A percentile compares a stretch with the other conserved stretches of the same genome.
These are phyloP conservation scores for Xerophyta viscosa DNA, from an alignment of 106 monocot species.

Conservation along the genomic window DNA sequence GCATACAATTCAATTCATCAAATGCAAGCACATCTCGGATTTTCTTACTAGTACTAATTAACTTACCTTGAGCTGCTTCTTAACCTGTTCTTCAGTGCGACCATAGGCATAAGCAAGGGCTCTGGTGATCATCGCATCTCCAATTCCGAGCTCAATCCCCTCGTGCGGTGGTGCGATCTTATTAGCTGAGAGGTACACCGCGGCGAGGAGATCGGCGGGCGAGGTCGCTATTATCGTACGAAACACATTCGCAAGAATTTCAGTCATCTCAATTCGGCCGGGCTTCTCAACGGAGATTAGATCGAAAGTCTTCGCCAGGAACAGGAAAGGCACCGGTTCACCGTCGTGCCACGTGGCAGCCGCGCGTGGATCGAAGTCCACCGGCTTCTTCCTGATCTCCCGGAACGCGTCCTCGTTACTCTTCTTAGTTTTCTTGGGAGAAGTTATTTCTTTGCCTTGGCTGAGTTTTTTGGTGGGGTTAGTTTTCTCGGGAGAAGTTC, in stretches of 20 bases:
- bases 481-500: background rate
- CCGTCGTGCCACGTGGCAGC: conserved; percentile 70
- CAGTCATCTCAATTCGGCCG: conserved; percentile 72
- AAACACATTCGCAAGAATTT: conserved; percentile 84
- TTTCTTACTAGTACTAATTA: too few species aligned
- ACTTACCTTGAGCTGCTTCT: conserved; percentile 72
- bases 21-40: too few species aligned
- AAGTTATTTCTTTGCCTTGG: background rate
- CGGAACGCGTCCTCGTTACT: conserved; percentile 12
- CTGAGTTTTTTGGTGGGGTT: background rate
- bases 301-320: conserved; percentile 71
- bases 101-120: conserved; percentile 89
- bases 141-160: conserved; percentile 94
- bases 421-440: background rate
- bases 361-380: conserved; percentile 48
- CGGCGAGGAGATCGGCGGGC: conserved; percentile 63
- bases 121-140: conserved; percentile 66
- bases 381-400: conserved; percentile 62
- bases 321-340: conserved; percentile 79
- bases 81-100: conserved; percentile 83
- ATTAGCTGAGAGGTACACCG: conserved; percentile 80
- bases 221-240: conserved; percentile 74
- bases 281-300: conserved; percentile 74
- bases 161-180: conserved; percentile 78
- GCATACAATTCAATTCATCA: too few species aligned